These are phyloP conservation scores for Pythium plurisporium DNA, from an alignment of 352 stramenopile species.

Conservation along the genomic window DNA sequence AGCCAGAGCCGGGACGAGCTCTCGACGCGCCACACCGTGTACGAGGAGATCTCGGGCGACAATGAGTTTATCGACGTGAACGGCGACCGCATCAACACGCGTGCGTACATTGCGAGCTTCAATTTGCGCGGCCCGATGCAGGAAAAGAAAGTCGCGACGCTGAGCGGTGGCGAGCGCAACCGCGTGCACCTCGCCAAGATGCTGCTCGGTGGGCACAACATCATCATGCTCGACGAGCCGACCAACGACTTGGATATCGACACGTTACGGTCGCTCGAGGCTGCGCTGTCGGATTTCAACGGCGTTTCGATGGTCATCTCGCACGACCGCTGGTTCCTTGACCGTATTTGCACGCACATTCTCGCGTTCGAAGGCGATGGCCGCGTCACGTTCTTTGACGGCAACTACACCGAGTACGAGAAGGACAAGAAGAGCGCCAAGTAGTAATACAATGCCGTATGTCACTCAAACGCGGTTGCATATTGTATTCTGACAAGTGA, in stretches of 20 bases:
- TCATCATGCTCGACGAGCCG: slow-evolving; percentile 87
- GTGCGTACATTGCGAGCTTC: slow-evolving; percentile 84
- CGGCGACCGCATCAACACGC: slow-evolving; percentile 66
- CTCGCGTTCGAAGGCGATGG: slow-evolving; percentile 77
- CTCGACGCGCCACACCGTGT: slow-evolving; percentile 71
- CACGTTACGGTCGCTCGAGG: slow-evolving; percentile 83
- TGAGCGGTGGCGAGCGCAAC: slow-evolving; percentile 83
- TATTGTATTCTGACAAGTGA: not conserved
- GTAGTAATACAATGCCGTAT: not conserved
- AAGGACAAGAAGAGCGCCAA: slow-evolving; percentile 45
- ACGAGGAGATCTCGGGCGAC: slow-evolving; percentile 84
- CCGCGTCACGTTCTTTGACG: slow-evolving; percentile 75
- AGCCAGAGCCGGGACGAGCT: too few relatives aligned
- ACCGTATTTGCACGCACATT: slow-evolving; percentile 89
- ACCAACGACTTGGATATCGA: slow-evolving; percentile 87
- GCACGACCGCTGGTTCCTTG: slow-evolving; percentile 96
- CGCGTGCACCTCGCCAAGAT: slow-evolving; percentile 85
- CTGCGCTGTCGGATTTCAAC: slow-evolving; percentile 81
- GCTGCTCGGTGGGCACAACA: slow-evolving; percentile 75
- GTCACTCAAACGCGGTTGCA: not conserved
- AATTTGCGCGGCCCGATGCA: slow-evolving; percentile 82
- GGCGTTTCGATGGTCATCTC: slow-evolving; percentile 95
- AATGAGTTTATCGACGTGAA: slow-evolving; percentile 80
- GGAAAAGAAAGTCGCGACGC: slow-evolving; percentile 71
- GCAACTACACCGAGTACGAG: slow-evolving; percentile 87